Percentiles rank a stretch among this genome's conserved stretches.
Conservation (phyloP, 2,329 filamentous ascomycete species). For the Venturia effusa region DNA sequence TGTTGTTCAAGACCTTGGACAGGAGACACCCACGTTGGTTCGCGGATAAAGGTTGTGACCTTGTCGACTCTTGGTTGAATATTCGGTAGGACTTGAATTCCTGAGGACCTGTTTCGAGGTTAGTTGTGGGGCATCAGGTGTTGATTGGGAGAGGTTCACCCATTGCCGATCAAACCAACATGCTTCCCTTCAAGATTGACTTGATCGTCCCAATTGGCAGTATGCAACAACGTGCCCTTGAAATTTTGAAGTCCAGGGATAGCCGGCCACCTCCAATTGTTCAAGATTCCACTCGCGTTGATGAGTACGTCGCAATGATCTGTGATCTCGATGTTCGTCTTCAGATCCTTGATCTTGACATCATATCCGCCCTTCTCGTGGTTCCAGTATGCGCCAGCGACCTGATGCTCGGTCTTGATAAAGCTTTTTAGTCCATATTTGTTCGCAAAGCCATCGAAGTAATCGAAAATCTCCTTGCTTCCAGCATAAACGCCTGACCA, state of each 20-base stretch:
- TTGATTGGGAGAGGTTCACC: conserved; percentile 20
- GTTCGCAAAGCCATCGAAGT: conserved; percentile 30
- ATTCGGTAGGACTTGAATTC: conserved; percentile 41
- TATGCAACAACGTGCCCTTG: conserved; percentile 43
- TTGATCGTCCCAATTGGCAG: conserved; percentile 43
- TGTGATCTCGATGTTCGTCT: conserved; percentile 19
- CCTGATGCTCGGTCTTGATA: conserved; percentile 23
- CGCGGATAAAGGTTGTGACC: conserved; percentile 40
- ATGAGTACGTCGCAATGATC: conserved; percentile 39
- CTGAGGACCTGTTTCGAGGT: conserved; percentile 35
- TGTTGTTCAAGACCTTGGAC: conserved; percentile 33
- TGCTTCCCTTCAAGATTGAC: conserved; percentile 37
- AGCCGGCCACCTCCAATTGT: conserved; percentile 42
- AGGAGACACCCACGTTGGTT: conserved; percentile 41
- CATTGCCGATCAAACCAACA: conserved; percentile 44
- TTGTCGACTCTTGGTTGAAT: conserved; percentile 35
- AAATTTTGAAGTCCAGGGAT: conserved; percentile 43
- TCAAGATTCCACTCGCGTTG: conserved; percentile 39
- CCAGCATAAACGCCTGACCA: conserved; percentile 34
- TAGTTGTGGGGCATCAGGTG: conserved; percentile 15
- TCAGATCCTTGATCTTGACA: conserved; percentile 24
- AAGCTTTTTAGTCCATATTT: conserved; percentile 30
- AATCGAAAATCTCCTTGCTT: conserved; percentile 32
- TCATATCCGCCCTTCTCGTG: conserved; percentile 25
- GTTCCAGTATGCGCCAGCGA: conserved; percentile 27